Percentiles rank a stretch among this genome's conserved stretches.
These are phyloP conservation scores for Sequoiadendron giganteum DNA, from an alignment of 75 land plant species.

Conservation along the genomic window DNA sequence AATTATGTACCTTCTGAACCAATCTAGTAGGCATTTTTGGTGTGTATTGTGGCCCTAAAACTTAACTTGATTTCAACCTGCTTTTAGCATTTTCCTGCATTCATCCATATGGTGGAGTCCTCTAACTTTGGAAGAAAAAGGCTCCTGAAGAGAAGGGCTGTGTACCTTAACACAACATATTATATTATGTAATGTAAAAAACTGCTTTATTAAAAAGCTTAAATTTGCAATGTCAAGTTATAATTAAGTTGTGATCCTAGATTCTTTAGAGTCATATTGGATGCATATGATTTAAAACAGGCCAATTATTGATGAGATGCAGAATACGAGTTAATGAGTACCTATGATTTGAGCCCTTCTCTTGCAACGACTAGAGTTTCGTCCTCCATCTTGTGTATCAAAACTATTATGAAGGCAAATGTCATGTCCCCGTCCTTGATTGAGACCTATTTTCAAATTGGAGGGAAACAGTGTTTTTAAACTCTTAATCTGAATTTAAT, in stretches of 20 bases:
- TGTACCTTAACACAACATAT: not conserved
- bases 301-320: too few relatives aligned
- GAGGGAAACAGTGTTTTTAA: too few relatives aligned
- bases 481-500: too few relatives aligned
- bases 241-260: too few relatives aligned
- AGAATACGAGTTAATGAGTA: too few relatives aligned
- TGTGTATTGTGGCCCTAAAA: not conserved
- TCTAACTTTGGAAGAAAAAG: not conserved
- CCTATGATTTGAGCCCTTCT: too few relatives aligned
- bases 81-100: not conserved
- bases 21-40: not conserved
- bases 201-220: not conserved
- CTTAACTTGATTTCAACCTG: not conserved
- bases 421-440: too few relatives aligned
- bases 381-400: not conserved
- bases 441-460: too few relatives aligned
- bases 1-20: not conserved
- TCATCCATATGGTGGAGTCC: not conserved
- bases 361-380: not conserved
- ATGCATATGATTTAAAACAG: too few relatives aligned
- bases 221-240: not conserved
- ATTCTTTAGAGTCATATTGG: too few relatives aligned
- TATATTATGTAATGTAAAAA: not conserved
- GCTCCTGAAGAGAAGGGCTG: not conserved
- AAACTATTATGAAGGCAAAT: not conserved